Conservation (phyloP, 805 yeast species). For the Kluyveromyces lactis region DNA sequence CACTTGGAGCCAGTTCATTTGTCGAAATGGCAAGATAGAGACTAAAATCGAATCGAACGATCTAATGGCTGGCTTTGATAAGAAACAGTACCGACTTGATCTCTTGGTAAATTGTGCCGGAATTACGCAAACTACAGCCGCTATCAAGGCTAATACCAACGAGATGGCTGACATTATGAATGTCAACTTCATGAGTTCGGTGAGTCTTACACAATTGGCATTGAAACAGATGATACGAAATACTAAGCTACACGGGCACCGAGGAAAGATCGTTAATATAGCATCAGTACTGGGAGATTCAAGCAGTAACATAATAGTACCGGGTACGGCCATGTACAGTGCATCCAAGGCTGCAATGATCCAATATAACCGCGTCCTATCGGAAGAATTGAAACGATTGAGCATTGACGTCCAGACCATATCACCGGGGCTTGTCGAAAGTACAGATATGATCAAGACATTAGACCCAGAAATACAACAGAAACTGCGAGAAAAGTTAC, state of each 20-base stretch:
- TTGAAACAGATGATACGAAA: constrained; percentile 17
- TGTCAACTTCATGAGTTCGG: constrained; percentile 22
- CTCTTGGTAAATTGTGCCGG: constrained; percentile 28
- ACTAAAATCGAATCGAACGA: background rate
- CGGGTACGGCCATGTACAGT: constrained; percentile 26
- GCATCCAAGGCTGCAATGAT: constrained; percentile 27
- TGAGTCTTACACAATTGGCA: constrained; percentile 17
- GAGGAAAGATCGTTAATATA: constrained; percentile 21
- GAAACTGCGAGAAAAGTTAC: background rate
- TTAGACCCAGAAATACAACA: constrained; percentile 5
- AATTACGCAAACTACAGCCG: constrained; percentile 19
- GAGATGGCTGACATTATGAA: constrained; percentile 18
- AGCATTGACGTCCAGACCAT: constrained; percentile 13
- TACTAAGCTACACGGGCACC: constrained; percentile 5
- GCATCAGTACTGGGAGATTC: constrained; percentile 21
- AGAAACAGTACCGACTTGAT: constrained; percentile 12
- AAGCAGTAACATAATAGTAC: constrained; percentile 8
- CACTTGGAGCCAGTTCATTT: constrained; percentile 10
- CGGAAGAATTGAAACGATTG: constrained; percentile 15
- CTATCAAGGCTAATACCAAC: constrained; percentile 13
- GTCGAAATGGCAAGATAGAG: background rate
- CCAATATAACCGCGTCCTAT: constrained; percentile 18
- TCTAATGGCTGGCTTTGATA: background rate
- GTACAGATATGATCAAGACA: constrained; percentile 22
- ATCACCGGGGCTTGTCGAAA: constrained; percentile 19